Evolutionary conservation across 257 asterid species (phyloP).

Genomic region (Solanum sitiens): DNA sequence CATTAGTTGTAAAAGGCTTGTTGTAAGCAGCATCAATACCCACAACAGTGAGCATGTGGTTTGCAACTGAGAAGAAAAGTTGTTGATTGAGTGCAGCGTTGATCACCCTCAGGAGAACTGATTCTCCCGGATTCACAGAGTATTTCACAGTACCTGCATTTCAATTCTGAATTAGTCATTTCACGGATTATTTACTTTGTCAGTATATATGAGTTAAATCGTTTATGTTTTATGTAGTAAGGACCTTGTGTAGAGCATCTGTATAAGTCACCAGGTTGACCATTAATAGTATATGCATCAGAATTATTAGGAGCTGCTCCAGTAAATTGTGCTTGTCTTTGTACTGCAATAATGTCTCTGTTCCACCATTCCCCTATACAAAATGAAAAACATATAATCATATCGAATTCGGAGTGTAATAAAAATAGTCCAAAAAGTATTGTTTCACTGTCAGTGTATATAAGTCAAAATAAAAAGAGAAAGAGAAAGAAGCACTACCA

Average conservation of each 20-base stretch:
- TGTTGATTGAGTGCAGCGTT: conserved; percentile 71
- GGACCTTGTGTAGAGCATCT: conserved; percentile 32
- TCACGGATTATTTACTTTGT: background rate
- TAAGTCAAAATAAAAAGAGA: background rate
- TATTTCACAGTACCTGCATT: conserved; percentile 35
- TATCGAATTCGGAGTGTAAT: background rate
- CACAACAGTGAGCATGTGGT: conserved; percentile 53
- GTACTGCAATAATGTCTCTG: conserved; percentile 41
- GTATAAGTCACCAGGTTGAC: conserved; percentile 70
- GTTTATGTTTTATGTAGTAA: background rate
- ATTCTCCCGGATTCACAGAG: conserved; percentile 38
- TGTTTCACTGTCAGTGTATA: background rate
- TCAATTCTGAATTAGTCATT: background rate
- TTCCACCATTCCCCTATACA: conserved; percentile 76
- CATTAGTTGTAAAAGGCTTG: conserved; percentile 43
- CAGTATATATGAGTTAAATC: background rate
- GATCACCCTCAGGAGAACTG: conserved; percentile 45
- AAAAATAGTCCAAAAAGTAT: background rate
- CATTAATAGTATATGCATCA: conserved; percentile 70
- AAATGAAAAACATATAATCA: background rate
- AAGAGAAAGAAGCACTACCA: conserved; percentile 16
- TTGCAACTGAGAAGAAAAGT: conserved; percentile 48
- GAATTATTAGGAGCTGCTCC: conserved; percentile 76
- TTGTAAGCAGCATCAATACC: conserved; percentile 43
- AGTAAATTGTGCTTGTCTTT: conserved; percentile 40